Evolutionary conservation across 768 basidiomycete genomes (phyloP), one percentile per base, ranked within the genome.

Genomic region (Auricularia sp.): DNA sequence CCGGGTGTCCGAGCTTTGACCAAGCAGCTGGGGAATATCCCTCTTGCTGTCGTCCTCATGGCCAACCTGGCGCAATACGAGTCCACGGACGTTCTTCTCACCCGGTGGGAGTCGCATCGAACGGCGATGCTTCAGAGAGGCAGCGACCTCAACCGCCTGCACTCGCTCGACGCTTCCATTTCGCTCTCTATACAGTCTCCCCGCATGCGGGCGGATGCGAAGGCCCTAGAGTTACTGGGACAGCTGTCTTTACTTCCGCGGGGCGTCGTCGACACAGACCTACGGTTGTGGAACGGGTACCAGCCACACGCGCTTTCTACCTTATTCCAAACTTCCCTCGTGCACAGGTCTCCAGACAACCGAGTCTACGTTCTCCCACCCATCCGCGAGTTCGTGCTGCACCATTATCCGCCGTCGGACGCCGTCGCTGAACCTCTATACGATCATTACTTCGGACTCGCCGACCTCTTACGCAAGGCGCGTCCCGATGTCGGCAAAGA

Each of bases 231-330:
- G 18, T 8, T 54, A 18, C 54, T 54, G 18, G 18, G 54, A 7
- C 54, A n/a, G 18, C 54, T 54, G 7, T 54, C 54, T 7, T 29
- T 54, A 18, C 54, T 54, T 7, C 54, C 54, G 54, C n/a, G 29
- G 8, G 54, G 54, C 11, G 54, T 70, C 8, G 29, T 54, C 1
- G 67, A 75, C 62, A 64, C 54, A 10, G 61, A 70, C 47, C 62
- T 71, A 1, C 63, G 29, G 1, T 59, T 37, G 2, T 67, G 69
- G 35, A 67, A 67, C 29, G 66, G 67, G 2, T 42, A 42, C 39
- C 7, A 42, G 39, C 7, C 54, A 13, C 54, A 18, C 1, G 54
- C 54, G n/a, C 54, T 54, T 7, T 54, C 54, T 8, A 54, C 54
- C 8, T 29, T 54, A 29, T 29, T 54, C 18, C 54, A 54, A 18